Percentiles rank a stretch among this genome's conserved stretches.
phyloP scores from a whole-genome alignment of 164 flowering plant species.

The Dillenia turbinata region DNA sequence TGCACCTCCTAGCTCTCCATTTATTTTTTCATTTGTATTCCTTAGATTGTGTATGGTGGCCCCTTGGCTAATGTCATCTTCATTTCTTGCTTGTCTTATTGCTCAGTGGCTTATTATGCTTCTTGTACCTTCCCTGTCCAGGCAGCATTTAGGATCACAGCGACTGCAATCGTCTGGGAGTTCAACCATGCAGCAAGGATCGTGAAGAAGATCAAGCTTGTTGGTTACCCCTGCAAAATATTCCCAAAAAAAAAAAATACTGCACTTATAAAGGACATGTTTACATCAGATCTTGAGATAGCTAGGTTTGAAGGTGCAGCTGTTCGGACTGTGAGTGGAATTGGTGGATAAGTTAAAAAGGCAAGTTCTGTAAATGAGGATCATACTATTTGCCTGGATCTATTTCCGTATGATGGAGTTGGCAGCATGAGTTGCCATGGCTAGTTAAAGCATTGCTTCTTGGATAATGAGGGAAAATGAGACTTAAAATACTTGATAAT shows the following conservation, averaged over 20 bases:
- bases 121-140: constrained; percentile 14
- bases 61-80: too few relatives aligned
- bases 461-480: too few relatives aligned
- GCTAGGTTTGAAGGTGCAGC: constrained; percentile 92
- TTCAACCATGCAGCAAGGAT: constrained; percentile 76
- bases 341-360: constrained; percentile 96
- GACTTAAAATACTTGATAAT: too few relatives aligned
- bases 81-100: too few relatives aligned
- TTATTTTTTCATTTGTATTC: too few relatives aligned
- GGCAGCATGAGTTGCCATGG: not conserved
- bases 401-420: constrained; percentile 1
- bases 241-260: constrained; percentile 96
- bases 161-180: constrained; percentile 77
- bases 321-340: constrained; percentile 91
- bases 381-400: not conserved
- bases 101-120: too few relatives aligned
- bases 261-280: constrained; percentile 86
- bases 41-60: too few relatives aligned
- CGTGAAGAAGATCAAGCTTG: constrained; percentile 84
- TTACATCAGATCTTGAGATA: constrained; percentile 92
- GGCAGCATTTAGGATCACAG: constrained; percentile 85
- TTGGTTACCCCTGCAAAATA: constrained; percentile 83
- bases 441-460: too few relatives aligned
- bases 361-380: constrained; percentile 25
- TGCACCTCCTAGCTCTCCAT: too few relatives aligned